A percentile compares a stretch with the other conserved stretches of the same genome.
Evolutionary conservation across 139 green algal species (phyloP).

Genomic region (Spirogloea muscicola): DNA sequence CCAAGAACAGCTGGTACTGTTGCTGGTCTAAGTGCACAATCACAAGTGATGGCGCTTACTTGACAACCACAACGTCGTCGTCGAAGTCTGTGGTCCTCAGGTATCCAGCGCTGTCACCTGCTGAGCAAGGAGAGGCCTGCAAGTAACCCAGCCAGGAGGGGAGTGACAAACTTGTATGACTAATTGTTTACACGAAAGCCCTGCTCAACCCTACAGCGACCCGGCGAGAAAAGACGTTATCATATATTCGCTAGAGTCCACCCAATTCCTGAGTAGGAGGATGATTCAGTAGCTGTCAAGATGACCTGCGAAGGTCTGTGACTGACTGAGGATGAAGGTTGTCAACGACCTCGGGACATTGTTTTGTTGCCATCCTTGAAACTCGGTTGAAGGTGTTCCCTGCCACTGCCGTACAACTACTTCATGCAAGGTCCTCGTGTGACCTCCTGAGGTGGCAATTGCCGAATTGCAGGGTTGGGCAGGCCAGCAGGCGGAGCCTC

Average conservation of each 20-base stretch:
- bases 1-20: not conserved
- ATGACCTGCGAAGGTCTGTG: too few relatives aligned
- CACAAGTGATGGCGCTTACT: too few relatives aligned
- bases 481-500: not conserved
- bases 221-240: not conserved
- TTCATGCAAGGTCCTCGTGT: not conserved
- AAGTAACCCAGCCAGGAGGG: not conserved
- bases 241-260: not conserved
- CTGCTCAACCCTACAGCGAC: too few relatives aligned
- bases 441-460: too few relatives aligned
- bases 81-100: conserved; percentile 50
- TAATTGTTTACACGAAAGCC: too few relatives aligned
- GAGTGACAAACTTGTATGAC: not conserved
- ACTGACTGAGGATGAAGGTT: too few relatives aligned
- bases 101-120: conserved; percentile 81
- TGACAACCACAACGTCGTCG: conserved; percentile 39
- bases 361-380: too few relatives aligned
- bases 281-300: too few relatives aligned
- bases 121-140: conserved; percentile 60
- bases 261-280: too few relatives aligned
- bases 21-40: not conserved
- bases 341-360: too few relatives aligned
- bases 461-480: too few relatives aligned
- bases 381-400: too few relatives aligned
- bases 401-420: not conserved